A percentile compares a stretch with the other conserved stretches of the same genome.
These are phyloP conservation scores for Euphorbia corollata DNA, from an alignment of 441 rosid genomes.

Conservation along the genomic window DNA sequence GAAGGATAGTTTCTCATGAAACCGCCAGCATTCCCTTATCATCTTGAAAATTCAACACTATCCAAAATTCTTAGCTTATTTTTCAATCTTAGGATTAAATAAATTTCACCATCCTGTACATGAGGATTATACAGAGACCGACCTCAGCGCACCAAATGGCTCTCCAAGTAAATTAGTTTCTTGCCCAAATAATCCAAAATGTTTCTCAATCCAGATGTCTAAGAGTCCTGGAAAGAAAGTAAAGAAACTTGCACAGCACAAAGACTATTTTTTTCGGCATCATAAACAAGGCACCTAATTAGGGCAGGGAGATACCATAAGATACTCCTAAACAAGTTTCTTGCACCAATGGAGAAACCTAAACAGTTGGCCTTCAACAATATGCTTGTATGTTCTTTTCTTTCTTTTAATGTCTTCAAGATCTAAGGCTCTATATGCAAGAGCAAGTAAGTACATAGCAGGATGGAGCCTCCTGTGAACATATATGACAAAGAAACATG, in stretches of 20 bases:
- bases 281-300: slow-evolving; percentile 6
- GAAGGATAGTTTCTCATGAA: slow-evolving; percentile 8
- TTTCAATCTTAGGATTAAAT: slow-evolving; percentile 13
- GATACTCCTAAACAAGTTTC: slow-evolving; percentile 39
- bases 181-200: no score
- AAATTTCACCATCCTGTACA: not conserved
- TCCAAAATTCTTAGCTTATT: not conserved
- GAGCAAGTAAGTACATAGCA: slow-evolving; percentile 71
- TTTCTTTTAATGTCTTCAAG: slow-evolving; percentile 73
- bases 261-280: not conserved
- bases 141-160: slow-evolving; percentile 1
- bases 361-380: slow-evolving; percentile 34
- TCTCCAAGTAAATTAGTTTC: not conserved
- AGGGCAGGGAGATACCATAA: slow-evolving; percentile 15
- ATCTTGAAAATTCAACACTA: not conserved
- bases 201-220: not conserved
- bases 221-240: not conserved
- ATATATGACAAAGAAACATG: slow-evolving; percentile 6
- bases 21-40: not conserved
- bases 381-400: slow-evolving; percentile 42
- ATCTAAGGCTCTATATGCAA: slow-evolving; percentile 92
- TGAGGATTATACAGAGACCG: not conserved
- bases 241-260: not conserved
- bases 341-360: slow-evolving; percentile 64
- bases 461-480: slow-evolving; percentile 89